Conservation (phyloP, 768 basidiomycete genomes). For the Lentinula aciculospora region DNA sequence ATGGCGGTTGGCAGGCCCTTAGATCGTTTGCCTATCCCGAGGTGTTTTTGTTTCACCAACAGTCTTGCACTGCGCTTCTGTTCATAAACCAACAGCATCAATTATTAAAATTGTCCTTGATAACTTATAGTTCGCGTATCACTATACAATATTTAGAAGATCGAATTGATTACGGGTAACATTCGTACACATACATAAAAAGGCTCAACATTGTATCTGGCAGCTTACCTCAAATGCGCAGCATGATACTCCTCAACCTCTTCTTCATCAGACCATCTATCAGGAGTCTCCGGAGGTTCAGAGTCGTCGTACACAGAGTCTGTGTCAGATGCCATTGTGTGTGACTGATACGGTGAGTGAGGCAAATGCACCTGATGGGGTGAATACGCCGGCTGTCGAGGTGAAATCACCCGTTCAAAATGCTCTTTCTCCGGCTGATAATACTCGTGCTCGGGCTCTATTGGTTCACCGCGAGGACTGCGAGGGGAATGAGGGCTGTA, state of each 20-base stretch:
- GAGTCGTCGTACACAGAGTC: constrained; percentile 1
- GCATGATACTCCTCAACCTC: constrained; percentile 1
- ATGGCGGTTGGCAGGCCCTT: constrained; percentile 32
- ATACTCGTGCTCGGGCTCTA: not conserved
- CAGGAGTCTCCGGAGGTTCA: not conserved
- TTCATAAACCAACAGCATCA: too few relatives aligned
- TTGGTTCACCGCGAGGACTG: not conserved
- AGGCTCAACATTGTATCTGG: not conserved
- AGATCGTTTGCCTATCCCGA: not conserved
- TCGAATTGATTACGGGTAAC: not conserved
- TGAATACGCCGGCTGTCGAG: not conserved
- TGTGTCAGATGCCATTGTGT: not conserved
- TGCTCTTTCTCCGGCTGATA: not conserved
- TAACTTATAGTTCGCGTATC: constrained; percentile 3
- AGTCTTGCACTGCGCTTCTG: not conserved
- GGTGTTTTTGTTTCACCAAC: not conserved
- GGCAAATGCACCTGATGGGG: not conserved
- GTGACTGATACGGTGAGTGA: not conserved
- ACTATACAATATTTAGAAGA: not conserved
- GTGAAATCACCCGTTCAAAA: not conserved
- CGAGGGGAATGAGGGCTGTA: not conserved
- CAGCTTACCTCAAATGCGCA: not conserved
- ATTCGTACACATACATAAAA: not conserved
- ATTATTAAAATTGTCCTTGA: not conserved
- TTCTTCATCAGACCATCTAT: constrained; percentile 4